Base-by-base conservation (phyloP, 176 grass and related monocot species). In the Rhipidocladum racemiflorum region DNA sequence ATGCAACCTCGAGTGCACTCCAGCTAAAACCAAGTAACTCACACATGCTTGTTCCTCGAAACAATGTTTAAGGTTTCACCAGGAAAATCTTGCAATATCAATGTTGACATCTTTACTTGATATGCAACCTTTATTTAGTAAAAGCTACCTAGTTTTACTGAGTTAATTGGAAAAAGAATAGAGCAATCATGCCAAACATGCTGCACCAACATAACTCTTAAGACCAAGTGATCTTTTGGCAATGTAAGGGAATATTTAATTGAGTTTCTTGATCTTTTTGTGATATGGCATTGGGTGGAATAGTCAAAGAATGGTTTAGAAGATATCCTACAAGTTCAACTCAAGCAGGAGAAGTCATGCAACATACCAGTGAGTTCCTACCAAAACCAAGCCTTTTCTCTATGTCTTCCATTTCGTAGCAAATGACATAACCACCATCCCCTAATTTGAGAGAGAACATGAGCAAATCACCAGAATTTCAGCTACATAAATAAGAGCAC, bases 401-500 rank as follows among this genome's bases (percentile, higher is more conserved):
- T n/a, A n/a, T n/a, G n/a, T n/a, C n/a, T n/a, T n/a, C n/a, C n/a
- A n/a, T n/a, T n/a, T n/a, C n/a, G n/a, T n/a, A n/a, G n/a, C n/a
- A n/a, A n/a, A n/a, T n/a, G n/a, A n/a, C n/a, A n/a, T n/a, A n/a
- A n/a, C n/a, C n/a, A n/a, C n/a, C n/a, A n/a, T n/a, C n/a, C n/a
- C n/a, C n/a, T n/a, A n/a, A n/a, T n/a, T n/a, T n/a, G n/a, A n/a
- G n/a, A n/a, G n/a, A n/a, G n/a, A n/a, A n/a, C n/a, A n/a, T n/a
- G n/a, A 78, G 62, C 1, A 36, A 77, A 83, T 34, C 17, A 62
- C 48, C 40, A 81, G 42, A 45, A 72, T 66, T 68, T 82, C 76
- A 64, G 30, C 16, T 30, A 79, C 23, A 62, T 29, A 74, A 88
- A 75, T 7, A 79, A 85, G 81, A 76, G 27, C 45, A 86, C 32